Evolutionary conservation across 2,329 filamentous ascomycete species (phyloP).

Genomic region (Hypoxylon rubiginosum): DNA sequence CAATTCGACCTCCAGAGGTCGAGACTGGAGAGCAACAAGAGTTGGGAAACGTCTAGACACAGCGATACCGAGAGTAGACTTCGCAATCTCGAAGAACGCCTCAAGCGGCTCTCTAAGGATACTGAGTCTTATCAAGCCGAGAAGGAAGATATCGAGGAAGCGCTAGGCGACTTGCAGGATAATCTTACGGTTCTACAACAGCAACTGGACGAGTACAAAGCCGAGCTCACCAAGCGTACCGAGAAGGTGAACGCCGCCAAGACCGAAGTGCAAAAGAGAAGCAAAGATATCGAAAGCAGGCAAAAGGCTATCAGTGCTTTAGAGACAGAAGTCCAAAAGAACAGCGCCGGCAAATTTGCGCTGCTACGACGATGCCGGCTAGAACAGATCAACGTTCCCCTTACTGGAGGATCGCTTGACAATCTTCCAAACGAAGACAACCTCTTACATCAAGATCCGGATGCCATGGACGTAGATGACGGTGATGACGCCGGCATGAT

Average conservation of each 20-base stretch:
- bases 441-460: slow-evolving; percentile 80
- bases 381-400: slow-evolving; percentile 89
- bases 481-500: slow-evolving; percentile 72
- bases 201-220: slow-evolving; percentile 76
- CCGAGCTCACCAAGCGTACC: slow-evolving; percentile 75
- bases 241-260: slow-evolving; percentile 84
- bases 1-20: slow-evolving; percentile 89
- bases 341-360: slow-evolving; percentile 85
- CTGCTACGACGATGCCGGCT: slow-evolving; percentile 90
- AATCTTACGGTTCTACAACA: slow-evolving; percentile 83
- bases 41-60: slow-evolving; percentile 67
- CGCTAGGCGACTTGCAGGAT: slow-evolving; percentile 78
- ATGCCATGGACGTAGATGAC: slow-evolving; percentile 94
- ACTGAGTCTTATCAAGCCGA: slow-evolving; percentile 78
- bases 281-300: slow-evolving; percentile 81
- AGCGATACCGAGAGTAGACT: slow-evolving; percentile 76
- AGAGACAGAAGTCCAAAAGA: slow-evolving; percentile 89
- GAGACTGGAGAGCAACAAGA: slow-evolving; percentile 73
- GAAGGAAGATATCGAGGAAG: slow-evolving; percentile 80
- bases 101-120: slow-evolving; percentile 75
- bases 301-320: slow-evolving; percentile 81
- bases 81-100: slow-evolving; percentile 73
- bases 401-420: slow-evolving; percentile 82
- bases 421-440: slow-evolving; percentile 89
- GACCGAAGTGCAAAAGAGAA: slow-evolving; percentile 84